Conservation (phyloP, 2,329 filamentous ascomycete species). For the Fusarium sp. region DNA sequence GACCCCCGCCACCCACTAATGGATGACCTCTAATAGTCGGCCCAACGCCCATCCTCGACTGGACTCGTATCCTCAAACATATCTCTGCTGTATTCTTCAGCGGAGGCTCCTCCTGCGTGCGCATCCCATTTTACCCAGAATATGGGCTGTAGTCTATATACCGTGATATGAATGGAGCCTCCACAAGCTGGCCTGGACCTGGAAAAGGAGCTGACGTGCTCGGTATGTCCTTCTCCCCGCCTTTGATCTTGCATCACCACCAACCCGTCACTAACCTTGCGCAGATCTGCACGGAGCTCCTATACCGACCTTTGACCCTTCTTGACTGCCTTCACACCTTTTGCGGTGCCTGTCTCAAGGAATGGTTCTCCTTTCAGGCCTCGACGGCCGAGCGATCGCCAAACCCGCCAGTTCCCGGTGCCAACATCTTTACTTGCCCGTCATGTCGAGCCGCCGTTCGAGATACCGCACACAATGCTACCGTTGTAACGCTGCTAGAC, state of each 20-base stretch:
- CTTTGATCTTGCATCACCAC: slow-evolving; percentile 20
- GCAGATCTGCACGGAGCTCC: slow-evolving; percentile 95
- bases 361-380: slow-evolving; percentile 91
- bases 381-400: slow-evolving; percentile 62
- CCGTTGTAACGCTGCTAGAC: slow-evolving; percentile 86
- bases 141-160: slow-evolving; percentile 27
- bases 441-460: slow-evolving; percentile 88
- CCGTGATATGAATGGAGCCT: slow-evolving; percentile 57
- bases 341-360: slow-evolving; percentile 92
- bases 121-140: slow-evolving; percentile 13
- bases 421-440: slow-evolving; percentile 80
- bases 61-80: slow-evolving; percentile 21
- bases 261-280: slow-evolving; percentile 29
- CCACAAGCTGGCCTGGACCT: slow-evolving; percentile 69
- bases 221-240: slow-evolving; percentile 62
- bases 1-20: slow-evolving; percentile 38
- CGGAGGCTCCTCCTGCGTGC: slow-evolving; percentile 17
- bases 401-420: slow-evolving; percentile 56
- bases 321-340: slow-evolving; percentile 96
- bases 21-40: slow-evolving; percentile 29
- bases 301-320: slow-evolving; percentile 88
- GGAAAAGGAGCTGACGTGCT: slow-evolving; percentile 94
- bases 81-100: slow-evolving; percentile 10
- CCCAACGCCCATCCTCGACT: slow-evolving; percentile 25
- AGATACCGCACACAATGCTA: slow-evolving; percentile 88